Evolutionary conservation across 2,329 filamentous ascomycete species (phyloP), one percentile per base, ranked within the genome.

Genomic region (Bertia moriformis): DNA sequence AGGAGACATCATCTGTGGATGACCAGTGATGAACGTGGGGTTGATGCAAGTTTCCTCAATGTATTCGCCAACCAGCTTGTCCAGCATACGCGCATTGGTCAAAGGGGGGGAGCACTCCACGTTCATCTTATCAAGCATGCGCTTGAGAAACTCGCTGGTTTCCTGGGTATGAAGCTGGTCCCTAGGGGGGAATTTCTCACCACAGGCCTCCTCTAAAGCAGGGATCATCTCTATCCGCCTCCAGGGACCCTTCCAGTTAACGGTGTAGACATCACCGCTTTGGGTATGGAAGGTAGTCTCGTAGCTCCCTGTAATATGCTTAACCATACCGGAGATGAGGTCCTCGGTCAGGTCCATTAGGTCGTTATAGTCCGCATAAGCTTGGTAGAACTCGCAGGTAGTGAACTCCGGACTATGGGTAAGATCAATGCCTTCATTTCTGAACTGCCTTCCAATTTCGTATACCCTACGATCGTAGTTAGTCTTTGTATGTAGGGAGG

Each of bases 231-330:
- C 83, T 38, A 96, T 77, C 46, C 85, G 73, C 58, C 80, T 78
- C 91, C 93, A 98, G 35, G 91, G 93, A 43, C 76, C 79, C 58
- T 87, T 81, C 93, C 91, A 98, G 73, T 98, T 93, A 51, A 98
- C 83, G 43, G 87, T 74, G 62, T 89, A 88, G 42, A 73, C 73
- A 61, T 95, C 85, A 41, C 89, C 91, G 45, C 73, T 70, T 62
- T 91, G 83, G 17, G 83, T 94, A 57, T 83, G 79, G 67, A 87
- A 96, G 43, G 72, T 80, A 40, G 89, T 95, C 59, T 77, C 71
- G 61, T 91, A 89, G 39, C 80, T 72, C 43, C 89, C 91, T 14
- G 83, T 91, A 40, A 96, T 64, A 46, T 86, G 70, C 73, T 93
- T 88, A 55, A 95, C 89, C 4, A 96, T 71, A 30, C 81, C 75